A percentile compares a stretch with the other conserved stretches of the same genome.
phyloP scores from a whole-genome alignment of 371 early-diverging fungal species.

The Mucor indicus region DNA sequence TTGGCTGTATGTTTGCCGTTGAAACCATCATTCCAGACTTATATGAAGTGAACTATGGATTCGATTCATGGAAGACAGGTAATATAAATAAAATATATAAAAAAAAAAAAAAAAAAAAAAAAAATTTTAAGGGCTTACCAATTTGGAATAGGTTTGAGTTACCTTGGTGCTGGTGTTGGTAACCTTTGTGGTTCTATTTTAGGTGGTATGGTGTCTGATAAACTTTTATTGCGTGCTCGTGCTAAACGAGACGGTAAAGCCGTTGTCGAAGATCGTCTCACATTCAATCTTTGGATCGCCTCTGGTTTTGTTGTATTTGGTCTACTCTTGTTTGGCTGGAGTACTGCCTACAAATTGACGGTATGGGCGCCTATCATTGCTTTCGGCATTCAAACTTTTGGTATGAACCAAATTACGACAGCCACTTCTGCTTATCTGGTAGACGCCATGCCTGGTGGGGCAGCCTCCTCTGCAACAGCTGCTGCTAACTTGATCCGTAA shows the following conservation, averaged over 20 bases:
- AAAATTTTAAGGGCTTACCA: neutral
- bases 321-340: conserved; percentile 44
- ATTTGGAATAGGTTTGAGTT: conserved; percentile 24
- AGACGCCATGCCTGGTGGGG: conserved; percentile 40
- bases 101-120: no score
- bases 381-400: conserved; percentile 45
- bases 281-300: conserved; percentile 35
- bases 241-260: conserved; percentile 32
- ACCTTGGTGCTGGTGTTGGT: conserved; percentile 29
- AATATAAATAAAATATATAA: no score
- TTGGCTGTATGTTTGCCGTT: conserved; percentile 46
- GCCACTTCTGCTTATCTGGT: conserved; percentile 42
- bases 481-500: conserved; percentile 43
- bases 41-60: conserved; percentile 24
- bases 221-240: conserved; percentile 31
- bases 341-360: conserved; percentile 21
- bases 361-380: conserved; percentile 39
- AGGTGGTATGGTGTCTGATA: conserved; percentile 39
- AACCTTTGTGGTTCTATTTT: conserved; percentile 24
- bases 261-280: conserved; percentile 41
- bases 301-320: conserved; percentile 38
- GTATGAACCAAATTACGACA: conserved; percentile 40
- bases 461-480: conserved; percentile 44
- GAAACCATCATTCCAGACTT: conserved; percentile 35
- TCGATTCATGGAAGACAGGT: conserved; percentile 41